These are phyloP conservation scores for Aphanomyces cochlioides DNA, from an alignment of 352 stramenopile genomes.

Conservation along the genomic window DNA sequence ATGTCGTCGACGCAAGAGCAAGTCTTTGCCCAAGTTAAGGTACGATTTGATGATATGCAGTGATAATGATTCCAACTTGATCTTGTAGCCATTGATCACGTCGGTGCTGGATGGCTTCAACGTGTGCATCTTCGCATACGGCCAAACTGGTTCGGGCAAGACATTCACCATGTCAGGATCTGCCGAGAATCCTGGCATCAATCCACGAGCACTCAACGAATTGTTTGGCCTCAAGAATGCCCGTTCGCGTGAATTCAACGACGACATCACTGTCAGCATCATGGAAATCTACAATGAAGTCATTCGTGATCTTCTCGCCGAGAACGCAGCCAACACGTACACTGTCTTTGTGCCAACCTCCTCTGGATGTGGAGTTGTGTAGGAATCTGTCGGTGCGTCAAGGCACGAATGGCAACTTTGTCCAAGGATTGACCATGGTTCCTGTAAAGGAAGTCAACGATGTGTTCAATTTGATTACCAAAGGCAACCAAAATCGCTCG, in stretches of 20 bases:
- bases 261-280: constrained; percentile 87
- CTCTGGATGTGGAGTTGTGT: constrained; percentile 1
- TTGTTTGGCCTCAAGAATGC: constrained; percentile 71
- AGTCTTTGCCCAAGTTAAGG: constrained; percentile 68
- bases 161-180: constrained; percentile 81
- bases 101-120: constrained; percentile 85
- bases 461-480: constrained; percentile 81
- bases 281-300: constrained; percentile 98
- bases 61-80: not conserved
- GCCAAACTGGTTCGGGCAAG: constrained; percentile 84
- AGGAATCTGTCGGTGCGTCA: constrained; percentile 77
- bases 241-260: constrained; percentile 69
- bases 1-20: constrained; percentile 68
- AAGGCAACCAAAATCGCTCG: constrained; percentile 82
- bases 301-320: constrained; percentile 90
- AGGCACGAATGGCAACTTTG: constrained; percentile 79
- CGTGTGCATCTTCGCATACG: constrained; percentile 90
- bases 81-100: constrained; percentile 56
- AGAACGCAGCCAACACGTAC: constrained; percentile 61
- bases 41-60: constrained; percentile 4
- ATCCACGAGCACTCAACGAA: constrained; percentile 77
- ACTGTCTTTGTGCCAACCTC: not conserved
- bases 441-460: constrained; percentile 73
- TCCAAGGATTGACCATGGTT: constrained; percentile 69
- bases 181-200: constrained; percentile 70